Percentiles rank a stretch among this genome's conserved stretches.
phyloP scores from a whole-genome alignment of 129 eudicot genomes.

The Escallonia herrerae region DNA sequence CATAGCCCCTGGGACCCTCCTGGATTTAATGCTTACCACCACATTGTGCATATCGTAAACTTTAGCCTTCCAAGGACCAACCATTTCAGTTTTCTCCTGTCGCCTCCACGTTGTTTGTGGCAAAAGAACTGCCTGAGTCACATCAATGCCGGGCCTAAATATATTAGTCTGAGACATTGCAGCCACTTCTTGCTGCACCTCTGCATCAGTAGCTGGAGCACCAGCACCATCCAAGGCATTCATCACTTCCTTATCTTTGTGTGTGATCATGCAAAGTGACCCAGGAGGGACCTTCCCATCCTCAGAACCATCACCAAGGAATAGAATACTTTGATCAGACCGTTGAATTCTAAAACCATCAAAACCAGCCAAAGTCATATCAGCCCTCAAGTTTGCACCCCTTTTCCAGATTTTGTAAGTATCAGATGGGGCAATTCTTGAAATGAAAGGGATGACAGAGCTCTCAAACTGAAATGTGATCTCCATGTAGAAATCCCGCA shows the following conservation, averaged over 20 bases:
- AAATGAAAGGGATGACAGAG: conserved; percentile 42
- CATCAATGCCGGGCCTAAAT: conserved; percentile 44
- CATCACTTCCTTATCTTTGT: conserved; percentile 44
- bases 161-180: conserved; percentile 40
- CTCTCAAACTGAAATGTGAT: conserved; percentile 47
- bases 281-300: conserved; percentile 34
- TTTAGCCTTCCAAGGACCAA: conserved; percentile 41
- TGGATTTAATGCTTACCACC: conserved; percentile 41
- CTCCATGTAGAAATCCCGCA: conserved; percentile 52
- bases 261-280: conserved; percentile 38
- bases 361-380: conserved; percentile 52
- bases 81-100: conserved; percentile 35
- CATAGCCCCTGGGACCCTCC: conserved; percentile 33
- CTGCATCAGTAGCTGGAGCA: conserved; percentile 32
- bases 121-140: conserved; percentile 46
- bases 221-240: conserved; percentile 47
- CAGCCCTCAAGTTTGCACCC: conserved; percentile 44
- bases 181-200: conserved; percentile 38
- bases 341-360: conserved; percentile 47
- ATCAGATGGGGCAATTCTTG: conserved; percentile 50
- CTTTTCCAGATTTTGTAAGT: conserved; percentile 49
- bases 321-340: conserved; percentile 37
- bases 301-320: conserved; percentile 48
- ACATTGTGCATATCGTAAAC: conserved; percentile 58
- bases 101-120: conserved; percentile 52